Conservation (phyloP, 2,329 filamentous ascomycete species). For the Alternaria gansuensis region DNA sequence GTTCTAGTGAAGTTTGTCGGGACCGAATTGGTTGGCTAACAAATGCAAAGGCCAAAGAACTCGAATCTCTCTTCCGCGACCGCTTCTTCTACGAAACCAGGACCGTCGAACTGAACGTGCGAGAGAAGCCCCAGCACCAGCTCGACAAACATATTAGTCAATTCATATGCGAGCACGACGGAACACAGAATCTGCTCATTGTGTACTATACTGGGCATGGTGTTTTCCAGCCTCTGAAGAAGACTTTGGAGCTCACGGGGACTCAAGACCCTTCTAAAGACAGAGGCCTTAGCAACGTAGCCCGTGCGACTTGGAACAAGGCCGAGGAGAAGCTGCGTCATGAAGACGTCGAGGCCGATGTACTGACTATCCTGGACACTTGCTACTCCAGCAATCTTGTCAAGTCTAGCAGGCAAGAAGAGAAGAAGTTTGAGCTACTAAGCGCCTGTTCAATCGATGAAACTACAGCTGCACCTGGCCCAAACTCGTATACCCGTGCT, state of each 20-base stretch:
- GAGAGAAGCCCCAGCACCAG: slow-evolving; percentile 48
- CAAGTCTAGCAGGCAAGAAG: slow-evolving; percentile 39
- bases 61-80: slow-evolving; percentile 40
- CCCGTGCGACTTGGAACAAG: slow-evolving; percentile 49
- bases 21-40: not conserved
- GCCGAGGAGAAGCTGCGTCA: slow-evolving; percentile 42
- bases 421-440: slow-evolving; percentile 46
- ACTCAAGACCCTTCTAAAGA: slow-evolving; percentile 22
- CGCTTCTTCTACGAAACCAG: slow-evolving; percentile 44
- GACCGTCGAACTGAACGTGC: slow-evolving; percentile 46
- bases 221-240: slow-evolving; percentile 31
- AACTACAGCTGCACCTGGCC: slow-evolving; percentile 43
- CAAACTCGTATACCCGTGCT: slow-evolving; percentile 47
- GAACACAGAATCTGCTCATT: slow-evolving; percentile 47
- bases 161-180: slow-evolving; percentile 45
- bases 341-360: slow-evolving; percentile 46
- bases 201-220: slow-evolving; percentile 55
- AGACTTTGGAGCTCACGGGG: slow-evolving; percentile 42
- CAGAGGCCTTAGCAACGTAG: slow-evolving; percentile 37
- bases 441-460: slow-evolving; percentile 42
- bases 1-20: not conserved
- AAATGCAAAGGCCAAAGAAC: slow-evolving; percentile 38
- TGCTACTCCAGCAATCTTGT: slow-evolving; percentile 51
- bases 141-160: slow-evolving; percentile 38
- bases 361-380: slow-evolving; percentile 52